Evolutionary conservation across 2,329 filamentous ascomycete species (phyloP), one percentile per base, ranked within the genome.

Genomic region (Tolypocladium nubicola): DNA sequence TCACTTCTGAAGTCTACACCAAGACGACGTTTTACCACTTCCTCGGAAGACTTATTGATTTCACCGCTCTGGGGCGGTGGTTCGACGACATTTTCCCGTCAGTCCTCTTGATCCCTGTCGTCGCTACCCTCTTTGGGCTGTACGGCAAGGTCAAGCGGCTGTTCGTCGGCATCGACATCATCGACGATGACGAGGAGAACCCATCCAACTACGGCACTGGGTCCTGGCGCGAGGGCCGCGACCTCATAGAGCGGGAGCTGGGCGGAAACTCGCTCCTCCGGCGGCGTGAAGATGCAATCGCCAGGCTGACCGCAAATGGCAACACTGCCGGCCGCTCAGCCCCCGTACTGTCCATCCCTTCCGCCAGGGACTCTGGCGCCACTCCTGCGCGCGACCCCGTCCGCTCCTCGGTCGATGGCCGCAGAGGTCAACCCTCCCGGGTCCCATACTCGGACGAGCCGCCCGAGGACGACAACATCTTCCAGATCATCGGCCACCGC

Each of bases 41-140:
- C 66, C 80, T 99, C 0, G 94, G 94, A 8, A 76, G 83, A 49
- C 80, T 90, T 13, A 90, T 99, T 70, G 84, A 93, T 66, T 78
- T 97, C 19, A 97, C 91, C 0, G 83, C 86, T 0, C 76, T 97
- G 1, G 90, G 92, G 4, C 82, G 84, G 50, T 89, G 89, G 68
- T 97, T 97, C 68, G 90, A 94, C 62, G 86, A 86, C 60, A 82
- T 95, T 59, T 97, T 97, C 71, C 94, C 94, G 0, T 83, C 92
- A 9, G 85, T 97, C 62, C 85, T 99, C 38, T 77, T 97, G 23
- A 68, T 97, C 0, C 94, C 94, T 0, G 89, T 97, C 2, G 80
- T 84, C 30, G 92, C 92, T 4, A 93, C 90, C 0, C 73, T 93
- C 0, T 97, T 97, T 73, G 93, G 93, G 35, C 76, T 97, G 0